These are phyloP conservation scores for Ophiostoma sp. DNA, from an alignment of 2,329 filamentous ascomycete species.

Conservation along the genomic window DNA sequence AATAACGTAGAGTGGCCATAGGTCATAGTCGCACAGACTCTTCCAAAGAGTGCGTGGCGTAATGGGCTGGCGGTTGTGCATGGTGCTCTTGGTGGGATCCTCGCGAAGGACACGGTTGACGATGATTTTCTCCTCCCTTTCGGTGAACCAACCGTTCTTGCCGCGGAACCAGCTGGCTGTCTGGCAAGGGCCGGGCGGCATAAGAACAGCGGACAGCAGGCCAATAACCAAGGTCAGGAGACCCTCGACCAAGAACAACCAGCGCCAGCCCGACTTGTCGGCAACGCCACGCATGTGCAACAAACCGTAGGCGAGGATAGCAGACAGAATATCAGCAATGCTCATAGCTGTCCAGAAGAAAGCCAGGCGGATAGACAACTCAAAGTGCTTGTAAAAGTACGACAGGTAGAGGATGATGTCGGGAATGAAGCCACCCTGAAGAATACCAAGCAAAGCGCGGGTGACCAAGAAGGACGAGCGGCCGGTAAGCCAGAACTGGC, in stretches of 20 bases:
- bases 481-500: slow-evolving; percentile 47
- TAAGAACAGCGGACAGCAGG: slow-evolving; percentile 53
- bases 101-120: slow-evolving; percentile 61
- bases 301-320: slow-evolving; percentile 43
- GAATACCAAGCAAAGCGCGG: slow-evolving; percentile 43
- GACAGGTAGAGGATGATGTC: slow-evolving; percentile 47
- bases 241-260: slow-evolving; percentile 58
- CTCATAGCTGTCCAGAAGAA: slow-evolving; percentile 47
- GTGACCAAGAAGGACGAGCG: slow-evolving; percentile 43
- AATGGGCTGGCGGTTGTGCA: slow-evolving; percentile 62
- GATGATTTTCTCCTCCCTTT: slow-evolving; percentile 59
- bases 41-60: slow-evolving; percentile 52
- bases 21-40: slow-evolving; percentile 44
- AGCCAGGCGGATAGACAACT: slow-evolving; percentile 43
- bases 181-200: slow-evolving; percentile 54
- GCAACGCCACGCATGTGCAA: slow-evolving; percentile 44
- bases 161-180: slow-evolving; percentile 56
- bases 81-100: slow-evolving; percentile 59
- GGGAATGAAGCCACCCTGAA: slow-evolving; percentile 51
- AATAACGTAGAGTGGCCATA: slow-evolving; percentile 52
- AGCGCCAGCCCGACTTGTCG: slow-evolving; percentile 45
- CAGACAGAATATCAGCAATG: slow-evolving; percentile 43
- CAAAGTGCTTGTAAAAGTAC: slow-evolving; percentile 47
- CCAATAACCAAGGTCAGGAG: slow-evolving; percentile 50
- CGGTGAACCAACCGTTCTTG: slow-evolving; percentile 60